These are phyloP conservation scores for Hibiscus trionum DNA, from an alignment of 345 rosid genomes.

Conservation along the genomic window DNA sequence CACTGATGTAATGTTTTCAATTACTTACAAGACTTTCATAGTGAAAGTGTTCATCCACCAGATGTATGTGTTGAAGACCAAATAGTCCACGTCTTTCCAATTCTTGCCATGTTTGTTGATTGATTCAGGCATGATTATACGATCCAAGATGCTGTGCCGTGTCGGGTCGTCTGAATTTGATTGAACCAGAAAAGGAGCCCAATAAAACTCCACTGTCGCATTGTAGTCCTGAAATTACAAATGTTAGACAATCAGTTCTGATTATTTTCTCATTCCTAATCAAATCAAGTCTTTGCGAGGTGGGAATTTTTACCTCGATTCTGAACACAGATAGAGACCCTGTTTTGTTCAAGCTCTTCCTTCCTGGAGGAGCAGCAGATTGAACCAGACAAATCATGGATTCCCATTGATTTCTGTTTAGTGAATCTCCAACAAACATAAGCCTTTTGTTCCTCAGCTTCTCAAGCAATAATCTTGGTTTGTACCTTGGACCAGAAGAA, in stretches of 20 bases:
- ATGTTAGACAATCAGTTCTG: background rate
- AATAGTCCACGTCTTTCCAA: slow-evolving; percentile 80
- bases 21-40: slow-evolving; percentile 81
- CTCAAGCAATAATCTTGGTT: slow-evolving; percentile 56
- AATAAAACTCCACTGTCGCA: slow-evolving; percentile 89
- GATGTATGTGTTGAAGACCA: slow-evolving; percentile 80
- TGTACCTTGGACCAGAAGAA: slow-evolving; percentile 39
- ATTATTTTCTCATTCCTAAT: background rate
- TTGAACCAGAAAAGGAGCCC: slow-evolving; percentile 93
- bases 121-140: slow-evolving; percentile 83
- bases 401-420: slow-evolving; percentile 97
- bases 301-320: slow-evolving; percentile 45
- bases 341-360: slow-evolving; percentile 53
- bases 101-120: slow-evolving; percentile 66
- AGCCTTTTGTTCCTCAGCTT: slow-evolving; percentile 90
- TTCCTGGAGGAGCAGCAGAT: slow-evolving; percentile 54
- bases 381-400: slow-evolving; percentile 93
- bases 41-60: slow-evolving; percentile 94
- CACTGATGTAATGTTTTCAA: too few relatives aligned
- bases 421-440: slow-evolving; percentile 94
- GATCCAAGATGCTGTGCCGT: slow-evolving; percentile 58
- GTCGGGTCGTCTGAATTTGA: slow-evolving; percentile 89
- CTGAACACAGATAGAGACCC: slow-evolving; percentile 62
- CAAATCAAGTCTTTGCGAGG: background rate
- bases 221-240: slow-evolving; percentile 56